These are phyloP conservation scores for Camellia granthamiana DNA, from an alignment of 148 eudicot species.

Conservation along the genomic window DNA sequence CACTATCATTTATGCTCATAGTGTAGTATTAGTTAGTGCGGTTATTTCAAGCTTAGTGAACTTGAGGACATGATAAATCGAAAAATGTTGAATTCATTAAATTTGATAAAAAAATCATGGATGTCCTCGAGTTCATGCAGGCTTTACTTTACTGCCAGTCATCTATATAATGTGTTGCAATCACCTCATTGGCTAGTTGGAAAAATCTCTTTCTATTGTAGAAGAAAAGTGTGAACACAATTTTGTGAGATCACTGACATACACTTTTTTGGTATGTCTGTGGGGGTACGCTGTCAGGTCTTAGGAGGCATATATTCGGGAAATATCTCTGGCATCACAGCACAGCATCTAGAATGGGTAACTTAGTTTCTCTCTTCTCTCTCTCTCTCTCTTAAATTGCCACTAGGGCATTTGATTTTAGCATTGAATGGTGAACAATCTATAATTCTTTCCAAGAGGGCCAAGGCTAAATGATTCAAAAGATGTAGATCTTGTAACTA, in stretches of 20 bases:
- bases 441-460: background rate
- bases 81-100: background rate
- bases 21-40: background rate
- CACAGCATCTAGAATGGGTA: conserved; percentile 99
- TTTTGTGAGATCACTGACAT: background rate
- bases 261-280: background rate
- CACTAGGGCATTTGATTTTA: background rate
- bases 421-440: background rate
- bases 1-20: background rate
- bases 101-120: background rate
- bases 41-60: background rate
- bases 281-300: conserved; percentile 46
- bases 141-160: background rate
- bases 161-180: background rate
- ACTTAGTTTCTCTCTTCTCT: background rate
- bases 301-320: conserved; percentile 93
- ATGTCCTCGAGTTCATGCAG: background rate
- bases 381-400: background rate
- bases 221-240: background rate
- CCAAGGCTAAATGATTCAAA: background rate
- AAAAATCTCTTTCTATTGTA: background rate
- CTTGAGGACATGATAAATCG: background rate
- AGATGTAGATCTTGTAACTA: background rate
- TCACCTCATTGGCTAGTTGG: background rate
- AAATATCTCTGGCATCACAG: conserved; percentile 88